Base-by-base conservation (phyloP, 495 filamentous ascomycete genomes). In the Lichina pygmaea region DNA sequence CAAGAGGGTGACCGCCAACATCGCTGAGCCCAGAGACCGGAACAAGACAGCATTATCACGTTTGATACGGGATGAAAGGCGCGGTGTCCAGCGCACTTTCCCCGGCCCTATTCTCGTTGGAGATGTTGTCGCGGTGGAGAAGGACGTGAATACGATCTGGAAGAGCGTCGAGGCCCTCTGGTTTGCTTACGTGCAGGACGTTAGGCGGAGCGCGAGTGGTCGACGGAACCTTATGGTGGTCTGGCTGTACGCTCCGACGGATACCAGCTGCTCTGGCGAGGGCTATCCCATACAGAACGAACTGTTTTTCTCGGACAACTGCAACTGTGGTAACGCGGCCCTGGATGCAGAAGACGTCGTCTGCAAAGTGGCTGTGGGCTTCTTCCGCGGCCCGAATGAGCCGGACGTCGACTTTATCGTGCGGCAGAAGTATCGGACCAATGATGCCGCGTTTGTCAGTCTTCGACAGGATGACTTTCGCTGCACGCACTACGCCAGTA, bases 241-340 rank as follows among this genome's bases (percentile, higher is more conserved):
- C 4, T 86, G 81, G 81, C 52, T 84, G 0, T 86, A 86, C 52
- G 61, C 66, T 10, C 66, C 78, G 0, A 58, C 63, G 4, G 76
- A 85, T 33, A 85, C 78, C 4, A 69, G 67, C 0, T 75, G 79
- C 45, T 62, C 62, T 3, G 58, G 64, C 11, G 71, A 72, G 59
- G 60, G 63, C 13, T 86, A 84, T 52, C 77, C 76, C 2, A 72
- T 66, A 51, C 47, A 56, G 0, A 76, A 81, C 47, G 81, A 86
- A 54, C 57, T 85, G 0, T 86, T 86, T 53, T 58, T 86, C 8
- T 80, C 76, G 0, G 71, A 83, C 51, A 72, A 85, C 48, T 86
- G 81, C 56, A 75, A 73, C 11, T 85, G 81, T 48, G 56, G 57
- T 11, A 63, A 58, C 41, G 38, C 44, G 7, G 55, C 63, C 33